Conservation (phyloP, 2,329 filamentous ascomycete species). For the Huntiella decipiens region DNA sequence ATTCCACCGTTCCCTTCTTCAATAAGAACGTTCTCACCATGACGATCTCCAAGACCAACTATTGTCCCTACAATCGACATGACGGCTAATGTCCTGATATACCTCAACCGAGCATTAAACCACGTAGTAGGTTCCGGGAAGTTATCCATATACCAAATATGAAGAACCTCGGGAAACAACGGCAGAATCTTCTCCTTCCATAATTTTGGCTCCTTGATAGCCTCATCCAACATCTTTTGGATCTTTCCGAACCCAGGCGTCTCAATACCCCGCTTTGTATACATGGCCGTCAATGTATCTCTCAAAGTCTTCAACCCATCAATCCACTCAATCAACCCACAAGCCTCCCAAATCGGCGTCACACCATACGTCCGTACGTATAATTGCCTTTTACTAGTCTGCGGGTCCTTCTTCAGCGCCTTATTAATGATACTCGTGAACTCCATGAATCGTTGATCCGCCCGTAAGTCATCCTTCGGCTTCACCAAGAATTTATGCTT, state of each 20-base stretch:
- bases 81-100: constrained; percentile 84
- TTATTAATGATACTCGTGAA: constrained; percentile 98
- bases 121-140: constrained; percentile 86
- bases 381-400: constrained; percentile 73
- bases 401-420: constrained; percentile 75
- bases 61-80: constrained; percentile 99
- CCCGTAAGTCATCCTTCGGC: constrained; percentile 91
- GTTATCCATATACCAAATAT: constrained; percentile 88
- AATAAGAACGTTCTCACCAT: constrained; percentile 91
- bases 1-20: constrained; percentile 87
- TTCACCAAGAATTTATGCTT: constrained; percentile 86
- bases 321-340: constrained; percentile 96
- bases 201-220: constrained; percentile 41
- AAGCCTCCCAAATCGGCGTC: constrained; percentile 91
- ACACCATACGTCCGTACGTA: constrained; percentile 97
- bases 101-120: constrained; percentile 75
- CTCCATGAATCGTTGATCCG: constrained; percentile 96
- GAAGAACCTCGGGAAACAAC: constrained; percentile 65
- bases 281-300: constrained; percentile 68
- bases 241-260: constrained; percentile 50
- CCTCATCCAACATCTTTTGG: constrained; percentile 22
- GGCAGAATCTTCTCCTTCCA: constrained; percentile 49
- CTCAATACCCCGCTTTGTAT: constrained; percentile 51
- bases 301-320: constrained; percentile 86
- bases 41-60: constrained; percentile 78